Conservation (phyloP, 495 filamentous ascomycete genomes). For the Rusavskia elegans region DNA sequence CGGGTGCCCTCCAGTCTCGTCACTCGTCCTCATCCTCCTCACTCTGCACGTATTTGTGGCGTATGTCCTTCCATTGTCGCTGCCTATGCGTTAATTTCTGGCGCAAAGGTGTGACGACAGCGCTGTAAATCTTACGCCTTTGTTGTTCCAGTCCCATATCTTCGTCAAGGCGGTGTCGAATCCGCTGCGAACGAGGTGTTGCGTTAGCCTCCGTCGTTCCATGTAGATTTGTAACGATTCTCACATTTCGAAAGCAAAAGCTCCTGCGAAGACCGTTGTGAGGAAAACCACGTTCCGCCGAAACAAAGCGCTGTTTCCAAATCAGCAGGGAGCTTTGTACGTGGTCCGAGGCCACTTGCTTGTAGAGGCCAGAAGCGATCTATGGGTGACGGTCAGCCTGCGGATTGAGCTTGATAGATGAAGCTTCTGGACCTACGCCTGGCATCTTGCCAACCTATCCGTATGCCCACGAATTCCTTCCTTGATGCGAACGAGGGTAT, state of each 20-base stretch:
- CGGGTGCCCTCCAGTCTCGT: background rate
- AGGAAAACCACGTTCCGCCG: slow-evolving; percentile 76
- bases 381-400: slow-evolving; percentile 16
- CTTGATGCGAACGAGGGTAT: background rate
- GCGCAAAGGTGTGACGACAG: background rate
- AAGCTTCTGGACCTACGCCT: slow-evolving; percentile 24
- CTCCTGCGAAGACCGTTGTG: slow-evolving; percentile 64
- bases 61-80: slow-evolving; percentile 99
- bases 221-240: slow-evolving; percentile 16
- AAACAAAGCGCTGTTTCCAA: slow-evolving; percentile 52
- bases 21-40: slow-evolving; percentile 39
- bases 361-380: slow-evolving; percentile 56
- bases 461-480: background rate
- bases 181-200: slow-evolving; percentile 33
- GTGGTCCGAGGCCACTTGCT: slow-evolving; percentile 41
- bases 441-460: slow-evolving; percentile 31
- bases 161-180: slow-evolving; percentile 64
- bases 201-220: slow-evolving; percentile 4
- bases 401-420: background rate
- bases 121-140: slow-evolving; percentile 49
- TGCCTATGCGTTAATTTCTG: slow-evolving; percentile 21
- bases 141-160: slow-evolving; percentile 80
- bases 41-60: slow-evolving; percentile 60
- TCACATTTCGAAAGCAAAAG: slow-evolving; percentile 91
- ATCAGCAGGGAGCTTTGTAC: slow-evolving; percentile 4